Evolutionary conservation across 2,329 filamentous ascomycete genomes (phyloP).

Genomic region (Alternaria gaisen): DNA sequence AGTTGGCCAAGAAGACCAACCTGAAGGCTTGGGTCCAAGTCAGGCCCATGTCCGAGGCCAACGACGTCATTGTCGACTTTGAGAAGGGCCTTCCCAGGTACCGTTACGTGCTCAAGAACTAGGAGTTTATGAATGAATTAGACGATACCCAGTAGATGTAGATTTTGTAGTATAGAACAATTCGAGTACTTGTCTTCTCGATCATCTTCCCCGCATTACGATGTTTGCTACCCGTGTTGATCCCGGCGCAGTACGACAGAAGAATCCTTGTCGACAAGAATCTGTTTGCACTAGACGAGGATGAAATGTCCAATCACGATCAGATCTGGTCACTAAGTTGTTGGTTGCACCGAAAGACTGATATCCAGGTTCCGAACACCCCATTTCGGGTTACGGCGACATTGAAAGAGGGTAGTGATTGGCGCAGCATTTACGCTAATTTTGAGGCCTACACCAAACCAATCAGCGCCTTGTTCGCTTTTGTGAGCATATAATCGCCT

Average conservation of each 20-base stretch:
- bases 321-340: not conserved
- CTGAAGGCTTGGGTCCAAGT: slow-evolving; percentile 55
- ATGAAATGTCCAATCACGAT: not conserved
- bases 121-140: not conserved
- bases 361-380: too few species aligned
- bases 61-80: slow-evolving; percentile 51
- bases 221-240: not conserved
- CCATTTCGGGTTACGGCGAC: too few species aligned
- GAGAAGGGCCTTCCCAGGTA: slow-evolving; percentile 54
- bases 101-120: slow-evolving; percentile 51
- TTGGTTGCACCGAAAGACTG: too few species aligned
- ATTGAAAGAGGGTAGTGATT: too few species aligned
- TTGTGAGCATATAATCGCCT: not conserved
- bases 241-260: not conserved
- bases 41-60: slow-evolving; percentile 52
- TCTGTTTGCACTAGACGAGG: not conserved
- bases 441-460: too few species aligned
- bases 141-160: slow-evolving; percentile 16
- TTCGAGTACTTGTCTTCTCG: not conserved
- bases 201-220: not conserved
- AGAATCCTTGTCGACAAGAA: not conserved
- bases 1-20: slow-evolving; percentile 52
- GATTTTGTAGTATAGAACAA: not conserved
- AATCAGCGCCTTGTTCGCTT: too few species aligned
- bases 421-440: too few species aligned